Conservation (phyloP, 2,329 filamentous ascomycete genomes). For the Chaetomiaceae sp. region DNA sequence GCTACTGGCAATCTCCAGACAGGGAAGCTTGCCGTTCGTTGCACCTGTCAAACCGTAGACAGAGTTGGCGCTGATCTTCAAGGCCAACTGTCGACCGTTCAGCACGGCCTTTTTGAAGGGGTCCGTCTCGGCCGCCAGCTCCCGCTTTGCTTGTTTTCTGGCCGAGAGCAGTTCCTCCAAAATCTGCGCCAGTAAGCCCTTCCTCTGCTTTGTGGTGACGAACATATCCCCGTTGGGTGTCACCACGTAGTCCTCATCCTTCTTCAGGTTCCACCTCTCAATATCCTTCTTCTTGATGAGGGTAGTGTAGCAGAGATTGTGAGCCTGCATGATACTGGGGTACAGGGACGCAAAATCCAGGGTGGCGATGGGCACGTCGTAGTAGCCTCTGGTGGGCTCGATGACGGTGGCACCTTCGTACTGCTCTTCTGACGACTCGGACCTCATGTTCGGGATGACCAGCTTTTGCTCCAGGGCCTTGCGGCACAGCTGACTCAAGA, state of each 20-base stretch:
- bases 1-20: constrained; percentile 90
- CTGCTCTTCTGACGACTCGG: constrained; percentile 72
- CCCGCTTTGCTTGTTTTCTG: constrained; percentile 89
- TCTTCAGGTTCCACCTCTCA: constrained; percentile 70
- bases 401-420: constrained; percentile 98
- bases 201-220: constrained; percentile 79
- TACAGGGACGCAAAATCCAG: constrained; percentile 98
- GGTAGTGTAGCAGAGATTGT: constrained; percentile 97
- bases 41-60: constrained; percentile 97
- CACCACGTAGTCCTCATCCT: constrained; percentile 93
- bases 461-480: constrained; percentile 91
- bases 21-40: constrained; percentile 91
- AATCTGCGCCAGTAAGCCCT: constrained; percentile 91
- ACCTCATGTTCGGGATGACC: constrained; percentile 81
- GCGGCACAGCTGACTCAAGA: constrained; percentile 93
- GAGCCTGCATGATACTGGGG: constrained; percentile 96
- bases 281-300: constrained; percentile 73
- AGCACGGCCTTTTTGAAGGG: constrained; percentile 97
- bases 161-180: constrained; percentile 87
- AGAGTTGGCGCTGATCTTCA: constrained; percentile 96
- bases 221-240: constrained; percentile 95
- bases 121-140: constrained; percentile 82
- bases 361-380: constrained; percentile 90
- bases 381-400: constrained; percentile 88
- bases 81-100: constrained; percentile 90